phyloP scores from a whole-genome alignment of 202 grass and related monocot genomes.

The Carex arenaria region DNA sequence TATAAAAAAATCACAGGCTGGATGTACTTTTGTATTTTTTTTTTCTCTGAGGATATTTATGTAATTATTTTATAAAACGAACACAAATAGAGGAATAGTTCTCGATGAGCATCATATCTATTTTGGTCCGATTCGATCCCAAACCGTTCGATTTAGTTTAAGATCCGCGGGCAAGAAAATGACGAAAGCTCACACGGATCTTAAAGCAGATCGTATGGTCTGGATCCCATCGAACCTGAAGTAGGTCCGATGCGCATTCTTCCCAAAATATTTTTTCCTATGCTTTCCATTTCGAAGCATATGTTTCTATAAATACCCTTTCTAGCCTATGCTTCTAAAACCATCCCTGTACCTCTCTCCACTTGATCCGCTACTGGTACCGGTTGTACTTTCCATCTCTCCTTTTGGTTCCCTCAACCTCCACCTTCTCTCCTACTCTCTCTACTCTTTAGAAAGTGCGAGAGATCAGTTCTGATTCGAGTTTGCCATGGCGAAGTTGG shows the following conservation, averaged over 20 bases:
- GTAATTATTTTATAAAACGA: not conserved
- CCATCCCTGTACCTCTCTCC: not conserved
- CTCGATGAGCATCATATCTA: not conserved
- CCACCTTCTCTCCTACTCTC: not conserved
- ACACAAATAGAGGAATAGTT: not conserved
- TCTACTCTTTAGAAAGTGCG: not conserved
- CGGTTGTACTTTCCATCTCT: not conserved
- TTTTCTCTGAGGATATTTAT: not conserved
- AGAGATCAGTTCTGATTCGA: not conserved
- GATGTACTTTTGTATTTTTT: not conserved
- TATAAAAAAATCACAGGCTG: not conserved
- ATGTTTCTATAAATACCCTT: constrained; percentile 23
- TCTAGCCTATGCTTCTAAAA: not conserved
- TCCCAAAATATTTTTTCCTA: not conserved
- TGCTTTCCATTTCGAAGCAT: not conserved
- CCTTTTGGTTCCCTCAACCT: not conserved
- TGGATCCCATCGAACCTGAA: no score
- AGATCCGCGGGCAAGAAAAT: no score
- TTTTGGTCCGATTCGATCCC: no score
- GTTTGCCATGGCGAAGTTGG: constrained; percentile 22
- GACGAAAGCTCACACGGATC: no score
- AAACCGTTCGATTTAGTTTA: no score
- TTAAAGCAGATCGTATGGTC: no score
- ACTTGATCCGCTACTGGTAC: constrained; percentile 3
- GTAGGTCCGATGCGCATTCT: no score